Base-by-base conservation (phyloP, 306 rosid species). In the Pachyrhizus erosus region DNA sequence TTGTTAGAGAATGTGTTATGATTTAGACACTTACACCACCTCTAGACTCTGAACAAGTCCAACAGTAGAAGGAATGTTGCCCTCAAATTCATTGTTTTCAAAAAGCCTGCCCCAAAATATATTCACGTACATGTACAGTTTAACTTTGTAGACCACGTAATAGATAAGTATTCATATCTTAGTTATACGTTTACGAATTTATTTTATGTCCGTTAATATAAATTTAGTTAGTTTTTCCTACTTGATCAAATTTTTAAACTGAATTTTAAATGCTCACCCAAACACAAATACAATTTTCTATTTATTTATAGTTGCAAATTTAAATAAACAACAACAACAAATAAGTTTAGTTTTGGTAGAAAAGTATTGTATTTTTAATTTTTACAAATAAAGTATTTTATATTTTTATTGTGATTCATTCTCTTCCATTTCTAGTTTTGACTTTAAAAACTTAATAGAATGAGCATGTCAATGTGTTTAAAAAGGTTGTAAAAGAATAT, bases 31-130 rank as follows among this genome's bases (percentile, higher is more conserved):
- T 60, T 60, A 60, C 67, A 60, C 37, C 67, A 60, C 7, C 37
- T 60, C 37, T 12, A 60, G 67, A 24, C n/a, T 60, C 67, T 60
- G 37, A 60, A 60, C 67, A 24, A 60, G n/a, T 26, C 67, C 67
- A 24, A 60, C n/a, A 60, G n/a, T 60, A 24, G 37, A 24, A 60
- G 67, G 67, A 60, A 60, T 60, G 37, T 24, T 26, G 67, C 67
- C 67, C n/a, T 26, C 67, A 60, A 60, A 60, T 60, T 26, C 2
- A 60, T 60, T 60, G 67, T 60, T 24, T 60, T 60, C 67, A 10
- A 60, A 26, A 26, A 60, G 67, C 67, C 67, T 60, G 37, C 37
- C 31, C 37, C 67, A 60, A 26, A 60, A 60, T 23, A 55, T 55
- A 2, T 21, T 21, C 62, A 20, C 62, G 4, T 9, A 52, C 10